Evolutionary conservation across 345 rosid species (phyloP), one percentile per base, ranked within the genome.

Genomic region (Eucalyptus brandiana): DNA sequence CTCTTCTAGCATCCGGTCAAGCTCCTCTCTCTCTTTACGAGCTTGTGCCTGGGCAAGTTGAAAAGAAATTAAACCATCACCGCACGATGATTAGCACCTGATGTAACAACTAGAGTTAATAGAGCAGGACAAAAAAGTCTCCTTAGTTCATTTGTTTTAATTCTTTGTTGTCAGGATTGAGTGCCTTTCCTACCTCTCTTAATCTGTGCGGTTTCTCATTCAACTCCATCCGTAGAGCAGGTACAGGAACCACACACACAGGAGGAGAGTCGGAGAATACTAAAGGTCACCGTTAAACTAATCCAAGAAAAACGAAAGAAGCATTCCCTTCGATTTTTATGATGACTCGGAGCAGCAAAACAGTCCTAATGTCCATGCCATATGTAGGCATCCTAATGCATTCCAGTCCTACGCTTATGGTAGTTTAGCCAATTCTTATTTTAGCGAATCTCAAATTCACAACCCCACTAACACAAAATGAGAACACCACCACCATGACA

Each of bases 1-100:
- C 93, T 97, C 99, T 92, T 96, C 97, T 86, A 97, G 92, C 99
- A 97, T 95, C 92, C 94, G 96, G 89, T 97, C 99, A 69, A 96
- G 94, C 91, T 97, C 98, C 88, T 97, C 97, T 91, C 97, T 94
- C 88, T 96, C 99, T 92, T 92, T 97, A 89, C 95, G 92, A 49
- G 96, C 95, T 95, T 95, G 97, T 91, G 95, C 98, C 99, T 97
- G 93, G 10, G 23, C 62, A 53, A 89, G 81, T 80, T 76, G 47
- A 12, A 40, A 40, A 76, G 47, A 76, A 76, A 76, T 76, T 21
- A 76, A 76, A 76, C 85, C 47, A 76, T 76, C 85, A 19, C 47
- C 24, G 7, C 85, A 12, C 2, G 85, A 21, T 40, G 85, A 15
- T 40, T 76, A 76, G 85, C 47, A 6, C 83, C 19, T 72, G 45